Base-by-base conservation (phyloP, 2,329 filamentous ascomycete genomes). In the Periconia sp. region DNA sequence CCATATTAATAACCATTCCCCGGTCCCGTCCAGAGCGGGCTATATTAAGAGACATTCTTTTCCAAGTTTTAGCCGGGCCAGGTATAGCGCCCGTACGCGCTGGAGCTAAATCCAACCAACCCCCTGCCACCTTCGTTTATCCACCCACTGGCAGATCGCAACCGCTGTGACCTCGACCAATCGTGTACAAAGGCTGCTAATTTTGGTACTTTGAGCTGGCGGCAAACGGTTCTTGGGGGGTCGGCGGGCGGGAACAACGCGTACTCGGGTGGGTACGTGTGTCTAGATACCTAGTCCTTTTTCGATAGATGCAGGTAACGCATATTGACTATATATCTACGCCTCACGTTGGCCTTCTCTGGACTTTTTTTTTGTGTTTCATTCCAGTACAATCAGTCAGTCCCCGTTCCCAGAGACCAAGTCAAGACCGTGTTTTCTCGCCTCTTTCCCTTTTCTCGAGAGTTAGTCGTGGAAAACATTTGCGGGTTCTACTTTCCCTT, bases 1-100 rank as follows among this genome's bases (percentile, higher is more conserved):
- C 33, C 11, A 37, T 37, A 37, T 37, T 37, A 37, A 37, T 37
- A 37, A 37, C 11, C 33, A 37, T 37, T 14, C 33, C 3, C 15
- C 3, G 11, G 13, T 11, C 33, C 33, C 31, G 11, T 3, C 41
- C 41, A 35, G 42, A 49, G 20, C 40, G 35, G 33, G 47, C 40
- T 49, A 49, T 49, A 31, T 49, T 49, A 49, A 49, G 47, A 27
- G 20, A 23, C 47, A 40, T 43, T 43, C 7, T 13, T 2, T 20
- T 37, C 5, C 5, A 27, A 27, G 23, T 8, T 27, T 27, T 27
- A 27, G 23, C 23, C 23, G 23, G 23, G 3, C 23, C 23, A 8
- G 8, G 23, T 27, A 27, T 27, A 27, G 23, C 23, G 23, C 8
- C 8, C 8, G 23, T 27, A 27, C 23, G 23, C 23, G 23, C 23